Conservation (phyloP, 495 filamentous ascomycete species). For the Xylaria nigripes region DNA sequence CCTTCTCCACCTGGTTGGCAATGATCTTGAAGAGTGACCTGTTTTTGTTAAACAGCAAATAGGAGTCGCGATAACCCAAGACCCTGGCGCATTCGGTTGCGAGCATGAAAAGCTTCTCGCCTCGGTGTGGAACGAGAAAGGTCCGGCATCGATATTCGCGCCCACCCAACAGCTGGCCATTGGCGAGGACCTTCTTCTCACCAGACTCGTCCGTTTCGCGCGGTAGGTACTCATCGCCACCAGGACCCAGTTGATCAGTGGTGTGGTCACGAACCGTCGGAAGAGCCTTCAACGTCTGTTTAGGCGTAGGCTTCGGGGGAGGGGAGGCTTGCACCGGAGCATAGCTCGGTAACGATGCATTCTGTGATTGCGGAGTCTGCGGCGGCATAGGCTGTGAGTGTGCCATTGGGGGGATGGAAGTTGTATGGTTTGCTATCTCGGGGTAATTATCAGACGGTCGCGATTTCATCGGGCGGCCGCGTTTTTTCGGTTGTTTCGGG, state of each 20-base stretch:
- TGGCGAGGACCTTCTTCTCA: conserved; percentile 83
- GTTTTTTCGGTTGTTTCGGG: conserved; percentile 65
- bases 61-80: conserved; percentile 92
- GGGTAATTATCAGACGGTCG: conserved; percentile 37
- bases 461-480: conserved; percentile 75
- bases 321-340: conserved; percentile 66
- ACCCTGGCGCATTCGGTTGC: conserved; percentile 96
- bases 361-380: conserved; percentile 75
- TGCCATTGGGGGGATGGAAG: conserved; percentile 39
- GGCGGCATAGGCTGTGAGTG: conserved; percentile 46
- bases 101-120: conserved; percentile 95
- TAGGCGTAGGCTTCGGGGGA: conserved; percentile 79
- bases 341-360: conserved; percentile 54
- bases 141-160: conserved; percentile 90
- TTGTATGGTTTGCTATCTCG: conserved; percentile 43
- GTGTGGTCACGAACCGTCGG: conserved; percentile 96
- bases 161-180: conserved; percentile 70
- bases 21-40: conserved; percentile 97
- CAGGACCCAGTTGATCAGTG: conserved; percentile 85
- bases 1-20: conserved; percentile 90
- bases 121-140: conserved; percentile 83
- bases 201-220: conserved; percentile 88
- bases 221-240: conserved; percentile 93
- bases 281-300: conserved; percentile 84
- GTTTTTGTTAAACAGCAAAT: conserved; percentile 98